These are phyloP conservation scores for Barnettozyma californica DNA, from an alignment of 805 yeast genomes.

Conservation along the genomic window DNA sequence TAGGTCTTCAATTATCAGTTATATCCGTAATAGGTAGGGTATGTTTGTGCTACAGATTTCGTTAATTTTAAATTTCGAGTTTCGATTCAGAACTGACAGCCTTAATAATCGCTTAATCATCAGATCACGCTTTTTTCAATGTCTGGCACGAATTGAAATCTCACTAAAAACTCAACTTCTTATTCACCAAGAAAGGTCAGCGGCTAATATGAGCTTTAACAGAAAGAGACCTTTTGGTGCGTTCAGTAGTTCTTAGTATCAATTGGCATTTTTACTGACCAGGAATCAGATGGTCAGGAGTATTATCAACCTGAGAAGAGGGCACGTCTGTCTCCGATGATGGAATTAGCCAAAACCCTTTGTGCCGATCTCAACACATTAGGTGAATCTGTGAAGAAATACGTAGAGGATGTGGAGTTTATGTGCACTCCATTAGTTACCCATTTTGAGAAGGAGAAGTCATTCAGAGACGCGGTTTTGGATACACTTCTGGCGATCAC, in stretches of 20 bases:
- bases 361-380: conserved; percentile 49
- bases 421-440: conserved; percentile 62
- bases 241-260: conserved; percentile 2
- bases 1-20: no score
- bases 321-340: conserved; percentile 37
- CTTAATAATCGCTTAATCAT: neutral
- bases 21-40: no score
- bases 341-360: conserved; percentile 41
- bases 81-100: no score
- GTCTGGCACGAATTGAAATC: neutral
- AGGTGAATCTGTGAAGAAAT: conserved; percentile 47
- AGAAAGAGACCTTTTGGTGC: conserved; percentile 26
- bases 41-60: no score
- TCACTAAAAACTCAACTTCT: neutral
- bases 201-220: conserved; percentile 20
- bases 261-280: neutral
- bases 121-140: neutral
- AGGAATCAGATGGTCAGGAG: conserved; percentile 18
- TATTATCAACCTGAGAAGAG: conserved; percentile 23
- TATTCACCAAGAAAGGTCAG: neutral
- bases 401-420: conserved; percentile 58
- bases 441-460: conserved; percentile 58
- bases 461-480: conserved; percentile 53
- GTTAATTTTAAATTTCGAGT: no score
- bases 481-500: conserved; percentile 63